Conservation (phyloP, 2,329 filamentous ascomycete genomes). For the Alternaria ventricosa region DNA sequence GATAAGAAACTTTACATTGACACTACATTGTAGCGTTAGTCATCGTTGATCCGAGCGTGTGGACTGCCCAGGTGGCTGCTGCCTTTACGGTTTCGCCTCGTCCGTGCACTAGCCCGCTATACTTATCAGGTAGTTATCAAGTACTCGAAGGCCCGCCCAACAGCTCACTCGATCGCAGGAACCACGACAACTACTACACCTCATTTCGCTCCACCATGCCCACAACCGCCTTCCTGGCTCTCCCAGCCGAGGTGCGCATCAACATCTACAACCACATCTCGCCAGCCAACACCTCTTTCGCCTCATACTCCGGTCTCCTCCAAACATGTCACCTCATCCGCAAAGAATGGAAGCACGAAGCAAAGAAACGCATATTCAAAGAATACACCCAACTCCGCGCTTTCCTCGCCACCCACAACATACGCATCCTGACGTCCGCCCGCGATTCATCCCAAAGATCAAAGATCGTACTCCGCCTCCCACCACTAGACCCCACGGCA, state of each 20-base stretch:
- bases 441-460: neutral
- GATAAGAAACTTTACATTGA: too few relatives aligned
- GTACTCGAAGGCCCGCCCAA: neutral
- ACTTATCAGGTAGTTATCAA: neutral
- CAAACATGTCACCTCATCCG: neutral
- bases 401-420: neutral
- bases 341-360: neutral
- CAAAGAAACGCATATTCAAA: neutral
- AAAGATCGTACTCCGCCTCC: neutral
- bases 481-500: neutral
- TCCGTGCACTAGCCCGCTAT: neutral
- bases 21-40: too few relatives aligned
- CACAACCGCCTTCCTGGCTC: neutral
- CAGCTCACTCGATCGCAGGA: neutral
- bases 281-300: neutral
- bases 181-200: neutral
- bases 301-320: neutral
- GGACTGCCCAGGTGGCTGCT: neutral
- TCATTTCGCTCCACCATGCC: neutral
- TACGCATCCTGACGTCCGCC: neutral
- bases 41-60: too few relatives aligned
- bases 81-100: neutral
- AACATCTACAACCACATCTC: neutral
- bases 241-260: neutral
- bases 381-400: neutral